Base-by-base conservation (phyloP, 2,329 filamentous ascomycete species). In the Cryphonectria carpinicola region DNA sequence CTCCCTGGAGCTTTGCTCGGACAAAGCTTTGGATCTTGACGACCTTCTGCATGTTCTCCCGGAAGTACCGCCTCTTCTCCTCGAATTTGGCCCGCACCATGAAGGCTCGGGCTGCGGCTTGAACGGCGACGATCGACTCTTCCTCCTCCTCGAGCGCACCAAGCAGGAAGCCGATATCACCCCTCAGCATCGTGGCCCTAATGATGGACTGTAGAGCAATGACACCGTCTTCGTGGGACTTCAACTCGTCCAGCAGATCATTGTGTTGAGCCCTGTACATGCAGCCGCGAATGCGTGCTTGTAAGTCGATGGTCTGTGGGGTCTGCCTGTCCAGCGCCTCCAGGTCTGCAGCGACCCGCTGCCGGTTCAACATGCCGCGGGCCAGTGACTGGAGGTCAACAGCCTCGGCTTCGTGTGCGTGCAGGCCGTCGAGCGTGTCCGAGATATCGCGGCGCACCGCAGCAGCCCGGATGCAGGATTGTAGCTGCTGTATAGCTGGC, bases 11-110 rank as follows among this genome's bases (percentile, higher is more conserved):
- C 79, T 97, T 96, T 74, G 92, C 96, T 73, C 96, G 90, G 67
- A 98, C 91, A 75, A 98, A 97, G 79, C 96, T 99, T 80, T 99
- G 97, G 70, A 98, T 94, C 82, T 99, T 99, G 85, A 99, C 91
- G 37, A 99, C 96, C 81, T 97, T 98, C 77, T 97, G 90, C 96
- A 99, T 99, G 78, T 99, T 99, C 81, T 97, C 92, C 75, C 92
- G 91, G 84, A 95, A 99, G 82, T 92, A 95, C 32, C 90, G 90
- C 78, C 92, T 90, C 86, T 97, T 97, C 80, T 97, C 93, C 67
- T 88, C 89, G 76, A 97, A 98, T 25, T 86, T 86, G 19, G 84
- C 86, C 46, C 95, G 89, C 43, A 98, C 88, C 3, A 97, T 80
- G 76, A 89, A 90, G 3, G 90, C 95, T 75, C 91, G 89, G 10